These are phyloP conservation scores for Wickerhamomyces mucosus DNA, from an alignment of 805 yeast genomes.

Conservation along the genomic window DNA sequence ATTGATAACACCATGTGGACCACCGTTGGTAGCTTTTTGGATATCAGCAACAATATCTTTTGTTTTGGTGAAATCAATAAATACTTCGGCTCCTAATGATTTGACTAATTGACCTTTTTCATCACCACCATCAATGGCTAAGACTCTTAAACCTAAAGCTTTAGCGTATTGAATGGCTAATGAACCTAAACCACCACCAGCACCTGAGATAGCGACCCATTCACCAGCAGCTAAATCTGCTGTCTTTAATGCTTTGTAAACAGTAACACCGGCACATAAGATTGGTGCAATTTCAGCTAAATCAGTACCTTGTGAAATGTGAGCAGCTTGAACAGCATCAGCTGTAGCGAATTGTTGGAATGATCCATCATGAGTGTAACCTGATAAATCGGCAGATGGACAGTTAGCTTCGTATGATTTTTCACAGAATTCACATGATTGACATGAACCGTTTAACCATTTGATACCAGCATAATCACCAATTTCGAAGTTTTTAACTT, in stretches of 20 bases:
- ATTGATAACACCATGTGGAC: conserved; percentile 48
- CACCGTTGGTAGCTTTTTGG: conserved; percentile 46
- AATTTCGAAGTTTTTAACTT: conserved; percentile 48
- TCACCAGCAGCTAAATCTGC: conserved; percentile 55
- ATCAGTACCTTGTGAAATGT: conserved; percentile 50
- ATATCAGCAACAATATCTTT: conserved; percentile 43
- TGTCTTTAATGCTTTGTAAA: conserved; percentile 58
- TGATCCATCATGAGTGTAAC: conserved; percentile 33
- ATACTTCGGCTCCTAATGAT: conserved; percentile 56
- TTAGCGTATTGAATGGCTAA: conserved; percentile 69
- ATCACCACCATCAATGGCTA: conserved; percentile 71
- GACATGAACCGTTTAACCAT: conserved; percentile 62
- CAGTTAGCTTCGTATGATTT: conserved; percentile 55
- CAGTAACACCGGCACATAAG: conserved; percentile 37
- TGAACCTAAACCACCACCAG: conserved; percentile 77
- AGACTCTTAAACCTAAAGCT: conserved; percentile 68
- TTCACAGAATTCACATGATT: conserved; percentile 56
- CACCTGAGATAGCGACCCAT: conserved; percentile 73
- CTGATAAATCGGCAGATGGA: conserved; percentile 58
- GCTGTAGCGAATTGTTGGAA: conserved; percentile 64
- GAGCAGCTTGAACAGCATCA: conserved; percentile 56
- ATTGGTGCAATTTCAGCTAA: conserved; percentile 50
- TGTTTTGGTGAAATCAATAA: conserved; percentile 44
- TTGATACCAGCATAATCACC: conserved; percentile 63
- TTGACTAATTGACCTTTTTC: conserved; percentile 50